Conservation (phyloP, 805 yeast species). For the Sugiyamaella chiloensis region DNA sequence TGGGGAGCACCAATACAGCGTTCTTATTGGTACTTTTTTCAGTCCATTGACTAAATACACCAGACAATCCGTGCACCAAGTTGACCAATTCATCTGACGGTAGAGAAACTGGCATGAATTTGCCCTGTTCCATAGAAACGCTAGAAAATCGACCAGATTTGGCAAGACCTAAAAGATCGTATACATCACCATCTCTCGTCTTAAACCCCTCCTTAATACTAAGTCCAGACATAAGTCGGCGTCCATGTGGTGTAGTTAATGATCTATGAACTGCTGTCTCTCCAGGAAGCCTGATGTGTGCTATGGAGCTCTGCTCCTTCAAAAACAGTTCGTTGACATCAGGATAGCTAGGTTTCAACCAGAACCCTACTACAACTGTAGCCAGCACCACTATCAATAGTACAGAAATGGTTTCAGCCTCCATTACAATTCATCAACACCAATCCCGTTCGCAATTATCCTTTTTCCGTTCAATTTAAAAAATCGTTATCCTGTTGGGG, state of each 20-base stretch:
- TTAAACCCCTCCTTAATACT: conserved; percentile 52
- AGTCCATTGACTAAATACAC: neutral
- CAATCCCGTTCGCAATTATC: no score
- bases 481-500: no score
- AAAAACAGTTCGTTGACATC: conserved; percentile 37
- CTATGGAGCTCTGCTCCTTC: conserved; percentile 58
- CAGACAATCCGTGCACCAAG: conserved; percentile 5
- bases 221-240: conserved; percentile 66
- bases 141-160: neutral
- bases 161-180: conserved; percentile 61
- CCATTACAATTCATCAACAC: no score
- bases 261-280: conserved; percentile 80
- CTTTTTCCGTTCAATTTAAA: no score
- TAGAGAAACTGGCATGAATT: neutral
- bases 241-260: conserved; percentile 67
- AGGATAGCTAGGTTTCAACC: conserved; percentile 27
- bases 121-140: neutral
- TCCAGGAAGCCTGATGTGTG: conserved; percentile 57
- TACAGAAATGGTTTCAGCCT: conserved; percentile 9
- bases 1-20: conserved; percentile 4
- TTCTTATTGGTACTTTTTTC: neutral
- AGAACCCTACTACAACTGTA: conserved; percentile 13
- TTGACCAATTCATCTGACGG: neutral
- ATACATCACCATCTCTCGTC: conserved; percentile 69
- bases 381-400: conserved; percentile 1